Base-by-base conservation (phyloP, 768 basidiomycete species). In the Punctularia strigosozonata region DNA sequence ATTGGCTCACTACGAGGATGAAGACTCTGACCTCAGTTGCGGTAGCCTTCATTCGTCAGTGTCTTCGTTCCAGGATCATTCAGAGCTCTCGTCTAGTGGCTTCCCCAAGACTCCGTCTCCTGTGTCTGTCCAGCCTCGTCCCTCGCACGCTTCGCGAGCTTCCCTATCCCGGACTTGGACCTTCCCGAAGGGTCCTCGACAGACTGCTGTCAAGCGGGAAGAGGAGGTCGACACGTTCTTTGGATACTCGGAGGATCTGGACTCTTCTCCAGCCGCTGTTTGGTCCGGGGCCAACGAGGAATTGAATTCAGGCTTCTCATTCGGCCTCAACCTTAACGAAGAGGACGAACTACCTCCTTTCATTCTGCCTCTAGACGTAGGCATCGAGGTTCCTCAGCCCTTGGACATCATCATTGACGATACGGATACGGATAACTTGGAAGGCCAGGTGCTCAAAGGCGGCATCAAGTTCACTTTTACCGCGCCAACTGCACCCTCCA, bases 151-250 rank as follows among this genome's bases (percentile, higher is more conserved):
- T 7, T 46, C 58, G 13, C 53, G 42, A 18, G 58, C 59, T 13
- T 75, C 75, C 2, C 64, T 83, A 18, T 73, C 73, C n/a, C 76
- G 72, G 57, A 65, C 65, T 0, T 85, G 82, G 82, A 75, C 77
- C 0, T 86, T 85, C 56, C 49, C 49, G 26, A 15, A 37, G 38
- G 20, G 44, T 42, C 17, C 31, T 4, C 44, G 47, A 10, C 45
- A 50, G 25, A 45, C 43, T 2, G 31, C 31, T 3, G 22, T 39
- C 8, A 43, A 58, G 2, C 54, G 56, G 52, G 32, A 46, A 48
- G 66, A 73, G 15, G 71, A 77, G n/a, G 62, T 81, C 6, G 85
- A 88, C 52, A 69, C 65, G 24, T 88, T 88, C 68, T 88, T 88
- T 48, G 77, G 72, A 31, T 88, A 83, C 40, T 49, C 73, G 44